Base-by-base conservation (phyloP, 306 rosid species). In the Prunus kanzakura region DNA sequence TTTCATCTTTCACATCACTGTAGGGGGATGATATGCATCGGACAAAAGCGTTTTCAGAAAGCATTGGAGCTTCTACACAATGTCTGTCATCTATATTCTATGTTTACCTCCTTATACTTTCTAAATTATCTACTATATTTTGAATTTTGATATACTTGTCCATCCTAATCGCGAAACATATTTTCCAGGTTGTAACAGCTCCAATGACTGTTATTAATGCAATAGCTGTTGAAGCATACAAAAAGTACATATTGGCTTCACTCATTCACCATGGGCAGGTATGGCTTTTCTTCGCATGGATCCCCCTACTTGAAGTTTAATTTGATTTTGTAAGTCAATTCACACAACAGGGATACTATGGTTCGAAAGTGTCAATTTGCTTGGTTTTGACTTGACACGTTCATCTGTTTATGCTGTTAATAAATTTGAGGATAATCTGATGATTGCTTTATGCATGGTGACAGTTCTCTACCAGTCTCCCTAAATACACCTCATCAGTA, bases 1-100 rank as follows among this genome's bases (percentile, higher is more conserved):
- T 68, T 83, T 86, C 73, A 67, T 82, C 75, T 85, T 71, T 82
- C 51, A 61, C 67, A 71, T 77, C 73, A 68, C 80, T 22, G 71
- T 80, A 92, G 99, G 72, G 98, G 99, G 60, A 96, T 96, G 97
- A 88, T 91, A 80, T 96, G 97, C 88, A 82, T 96, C 18, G 99
- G 99, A 74, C 90, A 82, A 80, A 96, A 96, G 89, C 76, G 62
- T 78, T 96, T 83, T 82, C 88, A 67, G 49, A 96, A 89, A 84
- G 98, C 98, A 22, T 77, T 96, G 86, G 99, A 91, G 84, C 99
- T 96, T 80, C 92, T 96, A 47, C 99, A 87, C 79, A 96, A 92
- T 83, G 99, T 96, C 51, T 50, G 86, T 73, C 45, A 71, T 82
- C 78, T 69, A 55, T 38, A 46, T 74, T 38, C 19, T 35, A 35